phyloP scores from a whole-genome alignment of 1,284 basidiomycete genomes.

The Ustilago nuda region DNA sequence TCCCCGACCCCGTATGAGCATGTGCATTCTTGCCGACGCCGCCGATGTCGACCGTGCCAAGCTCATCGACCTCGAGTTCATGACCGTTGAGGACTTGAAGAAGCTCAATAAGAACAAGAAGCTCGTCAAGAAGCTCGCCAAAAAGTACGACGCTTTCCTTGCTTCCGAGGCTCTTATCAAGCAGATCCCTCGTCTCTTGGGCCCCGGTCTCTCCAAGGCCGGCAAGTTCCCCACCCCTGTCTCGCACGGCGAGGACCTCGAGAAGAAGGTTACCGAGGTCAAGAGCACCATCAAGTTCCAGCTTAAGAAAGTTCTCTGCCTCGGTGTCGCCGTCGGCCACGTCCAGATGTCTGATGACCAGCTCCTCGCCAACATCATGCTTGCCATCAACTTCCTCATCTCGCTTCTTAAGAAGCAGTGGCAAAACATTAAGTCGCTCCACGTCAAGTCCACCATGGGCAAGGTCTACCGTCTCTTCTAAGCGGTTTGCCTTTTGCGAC shows the following conservation, averaged over 20 bases:
- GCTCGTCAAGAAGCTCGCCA: conserved; percentile 99
- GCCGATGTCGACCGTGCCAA: conserved; percentile 99
- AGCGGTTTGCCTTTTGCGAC: conserved; percentile 60
- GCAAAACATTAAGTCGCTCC: conserved; percentile 99
- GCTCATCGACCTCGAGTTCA: conserved; percentile 93
- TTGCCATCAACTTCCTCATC: conserved; percentile 99
- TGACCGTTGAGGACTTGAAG: conserved; percentile 99
- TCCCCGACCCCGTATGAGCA: conserved; percentile 97
- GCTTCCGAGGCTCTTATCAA: conserved; percentile 98
- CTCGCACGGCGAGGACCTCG: conserved; percentile 90
- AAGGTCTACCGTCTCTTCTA: conserved; percentile 94
- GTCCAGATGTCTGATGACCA: conserved; percentile 98
- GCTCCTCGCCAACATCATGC: conserved; percentile 95
- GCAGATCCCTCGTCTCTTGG: conserved; percentile 99
- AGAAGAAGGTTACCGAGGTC: conserved; percentile 93
- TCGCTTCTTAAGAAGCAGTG: conserved; percentile 99
- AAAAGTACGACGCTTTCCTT: conserved; percentile 99
- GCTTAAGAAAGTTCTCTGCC: conserved; percentile 95
- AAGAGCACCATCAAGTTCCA: conserved; percentile 86
- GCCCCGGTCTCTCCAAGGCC: conserved; percentile 99
- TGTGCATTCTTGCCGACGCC: conserved; percentile 99
- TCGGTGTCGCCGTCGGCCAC: conserved; percentile 98
- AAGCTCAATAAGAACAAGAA: conserved; percentile 99
- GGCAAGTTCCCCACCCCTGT: conserved; percentile 98
- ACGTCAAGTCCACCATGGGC: conserved; percentile 99